These are phyloP conservation scores for Guyanaporus albipodus DNA, from an alignment of 768 basidiomycete genomes.

Conservation along the genomic window DNA sequence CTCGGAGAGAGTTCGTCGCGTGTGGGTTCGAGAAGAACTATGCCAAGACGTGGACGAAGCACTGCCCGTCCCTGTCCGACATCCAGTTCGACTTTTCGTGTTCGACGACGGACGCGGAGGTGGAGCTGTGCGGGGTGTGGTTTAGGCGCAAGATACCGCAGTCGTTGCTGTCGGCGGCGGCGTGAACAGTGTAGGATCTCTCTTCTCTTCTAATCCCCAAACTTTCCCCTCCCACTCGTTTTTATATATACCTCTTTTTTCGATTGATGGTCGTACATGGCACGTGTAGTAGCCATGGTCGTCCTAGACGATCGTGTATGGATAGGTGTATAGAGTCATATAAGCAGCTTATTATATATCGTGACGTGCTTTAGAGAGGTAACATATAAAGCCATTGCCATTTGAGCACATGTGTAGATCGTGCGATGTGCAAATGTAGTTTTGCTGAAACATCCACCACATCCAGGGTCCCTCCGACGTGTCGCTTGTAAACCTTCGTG, in stretches of 20 bases:
- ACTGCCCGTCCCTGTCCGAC: conserved; percentile 25
- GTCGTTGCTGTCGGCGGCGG: background rate
- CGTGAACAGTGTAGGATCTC: background rate
- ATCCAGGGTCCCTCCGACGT: no score
- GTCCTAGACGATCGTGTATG: background rate
- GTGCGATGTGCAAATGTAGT: no score
- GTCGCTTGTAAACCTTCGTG: no score
- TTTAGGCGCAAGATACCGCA: conserved; percentile 21
- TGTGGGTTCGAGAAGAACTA: conserved; percentile 25
- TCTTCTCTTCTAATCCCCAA: background rate
- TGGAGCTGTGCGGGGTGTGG: conserved; percentile 32
- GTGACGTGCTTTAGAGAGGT: no score
- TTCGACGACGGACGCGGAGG: conserved; percentile 22
- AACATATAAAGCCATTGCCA: no score
- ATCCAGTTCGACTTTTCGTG: conserved; percentile 31
- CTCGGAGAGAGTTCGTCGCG: conserved; percentile 28
- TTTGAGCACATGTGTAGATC: no score
- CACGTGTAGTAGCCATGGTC: background rate
- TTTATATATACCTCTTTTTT: no score
- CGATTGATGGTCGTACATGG: no score
- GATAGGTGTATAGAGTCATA: background rate
- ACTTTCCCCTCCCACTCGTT: no score
- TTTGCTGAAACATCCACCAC: no score
- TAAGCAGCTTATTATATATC: no score
- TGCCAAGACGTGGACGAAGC: conserved; percentile 28